phyloP scores from a whole-genome alignment of 495 filamentous ascomycete genomes.

The Bryoglossum gracile region DNA sequence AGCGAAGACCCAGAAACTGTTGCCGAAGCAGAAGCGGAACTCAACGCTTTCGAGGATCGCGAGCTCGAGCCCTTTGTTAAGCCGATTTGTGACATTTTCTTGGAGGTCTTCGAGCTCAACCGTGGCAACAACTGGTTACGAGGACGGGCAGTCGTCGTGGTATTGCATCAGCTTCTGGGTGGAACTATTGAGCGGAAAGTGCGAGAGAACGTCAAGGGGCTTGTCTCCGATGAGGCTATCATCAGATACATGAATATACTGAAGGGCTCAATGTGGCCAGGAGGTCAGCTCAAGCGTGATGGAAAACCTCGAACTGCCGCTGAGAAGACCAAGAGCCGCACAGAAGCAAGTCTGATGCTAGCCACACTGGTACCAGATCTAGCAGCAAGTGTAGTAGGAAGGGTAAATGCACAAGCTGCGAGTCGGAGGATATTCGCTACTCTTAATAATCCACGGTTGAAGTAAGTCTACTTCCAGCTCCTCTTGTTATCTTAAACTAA shows the following conservation, averaged over 20 bases:
- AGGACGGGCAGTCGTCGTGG: constrained; percentile 90
- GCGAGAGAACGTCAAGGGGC: constrained; percentile 63
- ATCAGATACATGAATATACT: constrained; percentile 65
- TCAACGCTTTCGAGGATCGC: constrained; percentile 85
- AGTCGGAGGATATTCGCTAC: constrained; percentile 73
- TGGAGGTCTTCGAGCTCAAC: constrained; percentile 93
- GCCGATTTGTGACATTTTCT: constrained; percentile 95
- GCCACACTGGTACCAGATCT: constrained; percentile 76
- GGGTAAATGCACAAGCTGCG: constrained; percentile 77
- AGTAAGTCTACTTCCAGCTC: constrained; percentile 39
- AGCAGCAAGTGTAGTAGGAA: constrained; percentile 76
- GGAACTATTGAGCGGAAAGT: constrained; percentile 95
- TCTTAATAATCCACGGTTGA: constrained; percentile 68
- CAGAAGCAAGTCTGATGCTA: constrained; percentile 71
- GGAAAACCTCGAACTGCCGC: constrained; percentile 50
- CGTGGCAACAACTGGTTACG: constrained; percentile 90
- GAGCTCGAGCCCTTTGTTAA: constrained; percentile 94
- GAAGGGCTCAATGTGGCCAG: constrained; percentile 74
- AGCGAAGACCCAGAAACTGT: constrained; percentile 57
- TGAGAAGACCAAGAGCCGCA: constrained; percentile 62
- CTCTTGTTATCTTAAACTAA: background rate
- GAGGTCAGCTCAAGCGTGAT: constrained; percentile 42
- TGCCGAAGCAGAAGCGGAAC: constrained; percentile 89
- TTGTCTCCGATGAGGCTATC: constrained; percentile 71
- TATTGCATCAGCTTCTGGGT: constrained; percentile 72